Conservation (phyloP, 2,329 filamentous ascomycete species). For the Colletotrichum shisoi region DNA sequence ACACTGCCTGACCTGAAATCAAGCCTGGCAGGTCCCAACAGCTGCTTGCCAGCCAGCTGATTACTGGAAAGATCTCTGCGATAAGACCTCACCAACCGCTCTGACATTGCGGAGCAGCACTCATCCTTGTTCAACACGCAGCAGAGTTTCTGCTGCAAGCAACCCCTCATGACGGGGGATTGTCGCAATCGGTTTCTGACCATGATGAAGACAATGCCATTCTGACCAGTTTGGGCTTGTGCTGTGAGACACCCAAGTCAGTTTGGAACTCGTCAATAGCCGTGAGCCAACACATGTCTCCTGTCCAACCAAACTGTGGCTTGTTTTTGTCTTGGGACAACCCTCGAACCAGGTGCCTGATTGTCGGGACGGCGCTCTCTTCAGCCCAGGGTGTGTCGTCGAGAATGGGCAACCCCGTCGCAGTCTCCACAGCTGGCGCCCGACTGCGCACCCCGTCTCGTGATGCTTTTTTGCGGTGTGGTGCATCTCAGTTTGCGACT, state of each 20-base stretch:
- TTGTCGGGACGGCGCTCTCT: slow-evolving; percentile 32
- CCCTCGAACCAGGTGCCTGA: slow-evolving; percentile 32
- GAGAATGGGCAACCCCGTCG: slow-evolving; percentile 5
- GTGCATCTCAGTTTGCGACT: slow-evolving; percentile 15
- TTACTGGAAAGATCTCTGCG: not conserved
- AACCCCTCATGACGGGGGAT: not conserved
- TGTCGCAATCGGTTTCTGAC: slow-evolving; percentile 7
- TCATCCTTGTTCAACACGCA: slow-evolving; percentile 9
- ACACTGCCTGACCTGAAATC: not conserved
- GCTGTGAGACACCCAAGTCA: slow-evolving; percentile 26
- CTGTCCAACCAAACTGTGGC: slow-evolving; percentile 23
- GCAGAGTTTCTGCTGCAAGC: slow-evolving; percentile 7
- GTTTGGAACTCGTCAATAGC: slow-evolving; percentile 23
- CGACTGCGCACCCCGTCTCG: slow-evolving; percentile 3
- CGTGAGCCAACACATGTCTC: slow-evolving; percentile 32
- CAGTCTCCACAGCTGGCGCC: slow-evolving; percentile 21
- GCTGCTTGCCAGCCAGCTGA: slow-evolving; percentile 4
- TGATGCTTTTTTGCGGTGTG: slow-evolving; percentile 10
- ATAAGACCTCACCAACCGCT: slow-evolving; percentile 18
- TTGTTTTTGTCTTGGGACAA: slow-evolving; percentile 16
- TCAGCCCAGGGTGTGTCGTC: slow-evolving; percentile 13
- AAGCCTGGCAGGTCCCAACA: slow-evolving; percentile 2
- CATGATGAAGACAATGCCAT: slow-evolving; percentile 25
- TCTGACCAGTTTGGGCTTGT: slow-evolving; percentile 17
- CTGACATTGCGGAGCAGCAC: slow-evolving; percentile 6